Evolutionary conservation across 2,329 filamentous ascomycete species (phyloP).

Genomic region (Exophiala alcalophila): DNA sequence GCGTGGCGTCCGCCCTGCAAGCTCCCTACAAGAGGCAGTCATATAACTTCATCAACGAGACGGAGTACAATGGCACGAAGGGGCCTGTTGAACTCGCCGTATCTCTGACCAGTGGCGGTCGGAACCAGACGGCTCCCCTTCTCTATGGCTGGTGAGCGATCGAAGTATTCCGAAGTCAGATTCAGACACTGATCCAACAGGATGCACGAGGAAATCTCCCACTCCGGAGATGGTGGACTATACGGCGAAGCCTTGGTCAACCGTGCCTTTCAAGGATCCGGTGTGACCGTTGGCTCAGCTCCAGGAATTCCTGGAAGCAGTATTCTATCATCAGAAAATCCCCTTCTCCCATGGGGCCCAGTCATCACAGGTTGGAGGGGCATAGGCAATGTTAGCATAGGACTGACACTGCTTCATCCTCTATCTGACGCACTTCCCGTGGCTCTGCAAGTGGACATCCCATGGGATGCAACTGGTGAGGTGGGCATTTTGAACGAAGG

Average conservation of each 20-base stretch:
- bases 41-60: conserved; percentile 18
- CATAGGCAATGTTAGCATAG: conserved; percentile 32
- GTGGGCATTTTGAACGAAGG: conserved; percentile 50
- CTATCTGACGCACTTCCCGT: conserved; percentile 47
- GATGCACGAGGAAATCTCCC: conserved; percentile 25
- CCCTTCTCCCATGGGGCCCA: conserved; percentile 33
- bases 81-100: conserved; percentile 17
- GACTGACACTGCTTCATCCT: conserved; percentile 42
- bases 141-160: conserved; percentile 27
- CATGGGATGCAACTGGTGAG: conserved; percentile 38
- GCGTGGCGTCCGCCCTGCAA: background rate
- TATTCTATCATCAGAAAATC: conserved; percentile 32
- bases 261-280: conserved; percentile 38
- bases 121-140: conserved; percentile 23
- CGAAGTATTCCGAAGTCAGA: background rate
- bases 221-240: conserved; percentile 34
- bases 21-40: conserved; percentile 11
- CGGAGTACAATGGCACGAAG: conserved; percentile 6
- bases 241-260: conserved; percentile 39
- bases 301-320: conserved; percentile 29
- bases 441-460: conserved; percentile 42
- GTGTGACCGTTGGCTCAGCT: conserved; percentile 20
- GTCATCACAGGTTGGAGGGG: conserved; percentile 34
- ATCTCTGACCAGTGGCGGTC: conserved; percentile 6
- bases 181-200: conserved; percentile 1